Evolutionary conservation across 257 asterid genomes (phyloP), one percentile per base, ranked within the genome.

Genomic region (Nicotiana sylvestris): DNA sequence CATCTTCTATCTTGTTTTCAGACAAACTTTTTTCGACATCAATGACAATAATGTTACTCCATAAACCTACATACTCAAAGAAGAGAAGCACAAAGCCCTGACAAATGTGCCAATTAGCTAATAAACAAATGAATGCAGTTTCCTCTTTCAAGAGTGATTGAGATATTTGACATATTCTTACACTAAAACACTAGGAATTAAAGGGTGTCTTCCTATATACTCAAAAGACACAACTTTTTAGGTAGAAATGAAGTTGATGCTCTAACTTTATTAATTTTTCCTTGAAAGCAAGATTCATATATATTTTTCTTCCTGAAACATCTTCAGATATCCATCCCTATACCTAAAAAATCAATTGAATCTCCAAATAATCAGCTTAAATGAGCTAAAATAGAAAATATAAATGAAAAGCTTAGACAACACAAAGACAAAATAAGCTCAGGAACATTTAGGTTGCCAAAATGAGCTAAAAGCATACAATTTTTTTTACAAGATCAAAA

Each of bases 181-280:
- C 80, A 74, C 15, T 15, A 49, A 29, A 74, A 6, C 79, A 74
- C 79, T 25, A 74, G 61, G 79, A 74, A 74, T 46, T 74, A 27
- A 74, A 74, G 16, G 60, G 4, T 27, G 62, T 25, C 39, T 35
- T 49, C 62, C 62, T 74, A 49, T 49, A 49, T 30, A 49, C 4
- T 49, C 43, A 60, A 25, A 49, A 74, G 15, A 27, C 27, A 74
- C 62, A 74, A 46, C 3, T 74, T 74, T 39, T 27, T 74, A 49
- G 80, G 39, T 74, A 46, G 16, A 74, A 72, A 74, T 74, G 43
- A 74, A 74, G 43, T 46, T 1, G 43, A 49, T 74, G 27, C 64
- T 74, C 13, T 7, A 51, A 7, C 3, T 46, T 46, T 55, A 18
- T 43, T 70, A 10, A 9, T 70, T 39, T 21, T 39, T 39, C 43